Evolutionary conservation across 179 eudicot genomes (phyloP).

Genomic region (Spergularia azorica): DNA sequence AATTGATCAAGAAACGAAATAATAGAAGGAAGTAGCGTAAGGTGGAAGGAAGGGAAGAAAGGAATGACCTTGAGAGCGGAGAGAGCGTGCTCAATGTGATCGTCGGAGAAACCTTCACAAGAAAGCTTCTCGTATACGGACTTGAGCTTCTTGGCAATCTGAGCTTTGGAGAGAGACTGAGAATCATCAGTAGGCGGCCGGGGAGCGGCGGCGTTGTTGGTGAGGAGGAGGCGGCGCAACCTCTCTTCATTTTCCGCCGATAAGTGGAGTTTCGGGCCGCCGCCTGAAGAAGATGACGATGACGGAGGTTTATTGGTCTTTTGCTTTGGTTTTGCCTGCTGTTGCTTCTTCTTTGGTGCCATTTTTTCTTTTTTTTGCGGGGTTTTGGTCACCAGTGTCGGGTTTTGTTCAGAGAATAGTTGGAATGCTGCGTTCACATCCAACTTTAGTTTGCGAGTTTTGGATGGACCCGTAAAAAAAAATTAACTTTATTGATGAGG

Average conservation of each 20-base stretch:
- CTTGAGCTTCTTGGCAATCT: constrained; percentile 76
- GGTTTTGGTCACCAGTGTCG: neutral
- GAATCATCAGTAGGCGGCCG: constrained; percentile 40
- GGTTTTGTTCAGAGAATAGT: no score
- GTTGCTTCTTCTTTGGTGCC: constrained; percentile 94
- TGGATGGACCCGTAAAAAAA: no score
- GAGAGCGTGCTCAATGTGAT: constrained; percentile 77
- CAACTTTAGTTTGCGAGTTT: no score
- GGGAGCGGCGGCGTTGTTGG: constrained; percentile 39
- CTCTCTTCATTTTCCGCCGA: constrained; percentile 86
- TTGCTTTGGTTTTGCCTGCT: constrained; percentile 30
- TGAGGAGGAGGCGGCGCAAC: constrained; percentile 80
- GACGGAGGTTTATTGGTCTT: constrained; percentile 33
- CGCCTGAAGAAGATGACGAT: constrained; percentile 39
- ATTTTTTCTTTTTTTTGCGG: constrained; percentile 25
- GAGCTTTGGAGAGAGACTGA: constrained; percentile 63
- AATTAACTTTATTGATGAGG: no score
- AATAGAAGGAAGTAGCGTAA: no score
- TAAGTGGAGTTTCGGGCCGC: constrained; percentile 62
- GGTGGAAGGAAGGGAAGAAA: no score
- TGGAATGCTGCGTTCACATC: no score
- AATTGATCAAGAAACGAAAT: neutral
- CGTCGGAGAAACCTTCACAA: constrained; percentile 85
- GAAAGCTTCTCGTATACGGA: constrained; percentile 85
- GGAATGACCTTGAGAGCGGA: constrained; percentile 69